Base-by-base conservation (phyloP, 2,329 filamentous ascomycete species). In the Parascedosporium putredinis region DNA sequence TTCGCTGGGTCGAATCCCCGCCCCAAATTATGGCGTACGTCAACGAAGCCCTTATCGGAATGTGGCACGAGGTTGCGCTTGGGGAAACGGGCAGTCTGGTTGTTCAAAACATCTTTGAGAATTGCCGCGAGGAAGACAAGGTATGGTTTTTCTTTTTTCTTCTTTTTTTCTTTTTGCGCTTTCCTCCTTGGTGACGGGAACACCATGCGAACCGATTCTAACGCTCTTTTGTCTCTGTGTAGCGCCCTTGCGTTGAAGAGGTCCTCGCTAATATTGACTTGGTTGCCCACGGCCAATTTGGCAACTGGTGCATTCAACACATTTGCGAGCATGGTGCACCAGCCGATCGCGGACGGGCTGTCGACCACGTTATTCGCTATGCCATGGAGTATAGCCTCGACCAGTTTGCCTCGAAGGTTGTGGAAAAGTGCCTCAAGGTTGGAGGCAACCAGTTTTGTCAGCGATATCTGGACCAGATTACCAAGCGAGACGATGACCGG, bases 281-380 rank as follows among this genome's bases (percentile, higher is more conserved):
- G 54, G 89, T 98, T 60, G 87, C 93, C 52, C 91, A 96, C 64
- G 93, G 93, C 23, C 93, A 98, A 64, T 98, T 98, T 63, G 93
- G 93, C 50, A 98, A 98, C 65, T 98, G 93, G 93, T 98, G 93
- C 71, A 97, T 98, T 60, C 93, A 98, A 69, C 93, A 98, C 68
- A 89, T 98, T 59, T 98, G 93, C 67, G 93, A 98, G 67, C 93
- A 98, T 63, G 91, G 94, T 47, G 85, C 85, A 51, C 86, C 90
- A 27, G 83, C 84, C 36, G 94, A 98, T 67, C 90, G 91, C 59
- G 91, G 85, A 67, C 85, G 90, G 57, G 93, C 94, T 42, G 84
- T 96, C 60, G 91, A 98, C 58, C 91, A 97, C 65, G 91, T 98
- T 60, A 85, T 98, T 57, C 84, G 84, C 55, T 95, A 88, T 67